A percentile compares a stretch with the other conserved stretches of the same genome.
These are phyloP conservation scores for Blepharisma japonicum DNA, from an alignment of 73 alveolate species.

Conservation along the genomic window DNA sequence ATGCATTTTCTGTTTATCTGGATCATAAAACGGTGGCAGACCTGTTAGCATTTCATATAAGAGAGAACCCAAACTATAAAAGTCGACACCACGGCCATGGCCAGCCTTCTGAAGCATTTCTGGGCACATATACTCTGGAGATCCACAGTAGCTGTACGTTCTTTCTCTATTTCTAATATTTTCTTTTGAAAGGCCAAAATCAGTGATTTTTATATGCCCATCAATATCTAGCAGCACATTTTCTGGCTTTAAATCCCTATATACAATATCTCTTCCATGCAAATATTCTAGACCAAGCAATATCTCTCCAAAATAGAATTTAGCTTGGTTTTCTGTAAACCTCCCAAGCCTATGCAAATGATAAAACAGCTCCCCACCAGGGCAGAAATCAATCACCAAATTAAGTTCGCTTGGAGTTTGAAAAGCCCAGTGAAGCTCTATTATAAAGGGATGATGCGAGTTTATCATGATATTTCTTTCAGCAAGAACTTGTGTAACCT, in stretches of 20 bases:
- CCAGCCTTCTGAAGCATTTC: slow-evolving; percentile 76
- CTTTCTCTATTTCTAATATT: slow-evolving; percentile 64
- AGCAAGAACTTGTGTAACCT: slow-evolving; percentile 76
- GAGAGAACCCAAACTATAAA: slow-evolving; percentile 85
- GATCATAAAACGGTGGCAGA: slow-evolving; percentile 78
- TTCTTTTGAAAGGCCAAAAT: slow-evolving; percentile 91
- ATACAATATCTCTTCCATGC: slow-evolving; percentile 78
- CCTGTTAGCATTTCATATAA: slow-evolving; percentile 92
- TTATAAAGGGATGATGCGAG: slow-evolving; percentile 91
- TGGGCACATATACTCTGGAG: slow-evolving; percentile 91
- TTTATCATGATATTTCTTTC: slow-evolving; percentile 87
- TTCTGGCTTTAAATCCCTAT: slow-evolving; percentile 94
- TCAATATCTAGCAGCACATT: slow-evolving; percentile 82
- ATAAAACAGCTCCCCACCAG: slow-evolving; percentile 84
- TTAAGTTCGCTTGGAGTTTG: slow-evolving; percentile 79
- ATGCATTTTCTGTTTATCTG: slow-evolving; percentile 44
- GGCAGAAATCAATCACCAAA: slow-evolving; percentile 85
- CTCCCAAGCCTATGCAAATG: slow-evolving; percentile 50
- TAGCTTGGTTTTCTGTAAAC: slow-evolving; percentile 74
- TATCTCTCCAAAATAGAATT: slow-evolving; percentile 84
- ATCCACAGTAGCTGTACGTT: slow-evolving; percentile 85
- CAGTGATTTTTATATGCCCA: slow-evolving; percentile 91
- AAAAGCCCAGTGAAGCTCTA: slow-evolving; percentile 87
- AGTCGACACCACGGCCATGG: slow-evolving; percentile 78
- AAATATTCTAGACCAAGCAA: slow-evolving; percentile 81